Evolutionary conservation across 83 land plant species (phyloP), one percentile per base, ranked within the genome.

Genomic region (Picea abies): DNA sequence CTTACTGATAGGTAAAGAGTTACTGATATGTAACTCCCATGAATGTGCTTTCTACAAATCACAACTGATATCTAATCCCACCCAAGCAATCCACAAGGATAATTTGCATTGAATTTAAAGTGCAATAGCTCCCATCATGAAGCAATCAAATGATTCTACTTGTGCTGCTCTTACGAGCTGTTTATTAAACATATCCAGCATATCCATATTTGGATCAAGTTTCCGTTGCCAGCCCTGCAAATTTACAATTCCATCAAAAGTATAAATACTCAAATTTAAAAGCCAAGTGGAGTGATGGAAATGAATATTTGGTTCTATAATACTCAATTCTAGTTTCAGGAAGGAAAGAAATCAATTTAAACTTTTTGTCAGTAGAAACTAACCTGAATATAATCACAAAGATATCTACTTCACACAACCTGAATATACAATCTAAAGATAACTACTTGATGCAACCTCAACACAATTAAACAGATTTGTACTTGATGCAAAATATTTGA

Each of bases 161-260:
- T 65, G 26, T 25, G 23, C 68, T 23, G 23, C 68, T 65, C 26
- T 65, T 65, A 26, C 32, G 23, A 65, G 68, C 9, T 65, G 68
- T 65, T 65, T 65, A 65, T 12, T 3, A 65, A 65, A 26, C 26
- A 65, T 25, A 65, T 65, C 68, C 68, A 65, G 68, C 23, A 65
- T 65, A 65, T 65, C 68, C n/a, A 65, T 29, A 12, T 65, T 26
- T 8, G 68, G 68, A 26, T 65, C 68, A 26, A 65, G 68, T 26
- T 65, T 65, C 26, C 68, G 23, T 65, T 65, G 68, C 68, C 68
- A 65, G 32, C 68, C 68, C 68, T 65, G 68, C 14, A 65, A 65
- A 23, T 65, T 23, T 65, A 9, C 32, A 64, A 64, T 25, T 64
- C 10, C 22, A 22, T 8, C 20, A 64, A 16, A 23, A 20, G 23